phyloP scores from a whole-genome alignment of 495 filamentous ascomycete species.

The Penicillium maclennaniae region DNA sequence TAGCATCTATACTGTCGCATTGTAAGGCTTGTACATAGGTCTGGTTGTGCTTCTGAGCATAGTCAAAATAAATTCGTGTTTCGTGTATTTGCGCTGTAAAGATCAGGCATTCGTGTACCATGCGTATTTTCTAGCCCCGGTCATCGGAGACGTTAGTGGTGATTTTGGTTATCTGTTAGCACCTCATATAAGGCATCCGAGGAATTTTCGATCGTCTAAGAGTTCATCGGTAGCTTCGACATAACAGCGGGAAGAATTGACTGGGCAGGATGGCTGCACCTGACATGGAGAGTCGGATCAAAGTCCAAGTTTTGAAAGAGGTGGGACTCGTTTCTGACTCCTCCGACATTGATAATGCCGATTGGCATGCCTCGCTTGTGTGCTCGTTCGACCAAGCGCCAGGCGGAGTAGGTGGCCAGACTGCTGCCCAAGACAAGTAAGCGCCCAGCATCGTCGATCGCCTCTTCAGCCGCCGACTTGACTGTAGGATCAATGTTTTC shows the following conservation, averaged over 20 bases:
- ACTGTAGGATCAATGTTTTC: conserved; percentile 69
- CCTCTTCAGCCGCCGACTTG: conserved; percentile 73
- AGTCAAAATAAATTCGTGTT: no score
- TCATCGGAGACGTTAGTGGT: no score
- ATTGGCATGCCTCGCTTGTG: conserved; percentile 79
- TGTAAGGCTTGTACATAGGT: no score
- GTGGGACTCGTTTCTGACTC: conserved; percentile 71
- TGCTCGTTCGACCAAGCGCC: conserved; percentile 80
- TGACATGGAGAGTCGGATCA: conserved; percentile 25
- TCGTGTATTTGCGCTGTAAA: no score
- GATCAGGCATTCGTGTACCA: background rate
- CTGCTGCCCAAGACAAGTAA: conserved; percentile 83
- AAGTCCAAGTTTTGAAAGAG: conserved; percentile 53
- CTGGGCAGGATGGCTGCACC: conserved; percentile 39
- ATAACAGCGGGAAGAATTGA: conserved; percentile 35
- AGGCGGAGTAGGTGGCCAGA: conserved; percentile 91
- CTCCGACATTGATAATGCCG: conserved; percentile 78
- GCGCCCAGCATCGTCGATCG: conserved; percentile 67
- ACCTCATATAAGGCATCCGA: background rate
- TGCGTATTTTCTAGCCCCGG: background rate
- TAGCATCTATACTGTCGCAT: no score
- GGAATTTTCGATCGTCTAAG: conserved; percentile 1
- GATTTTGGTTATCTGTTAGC: background rate
- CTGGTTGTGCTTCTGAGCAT: no score
- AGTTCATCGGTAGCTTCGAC: conserved; percentile 25